Evolutionary conservation across 768 basidiomycete species (phyloP).

Genomic region (Xerocomus spinulosus): DNA sequence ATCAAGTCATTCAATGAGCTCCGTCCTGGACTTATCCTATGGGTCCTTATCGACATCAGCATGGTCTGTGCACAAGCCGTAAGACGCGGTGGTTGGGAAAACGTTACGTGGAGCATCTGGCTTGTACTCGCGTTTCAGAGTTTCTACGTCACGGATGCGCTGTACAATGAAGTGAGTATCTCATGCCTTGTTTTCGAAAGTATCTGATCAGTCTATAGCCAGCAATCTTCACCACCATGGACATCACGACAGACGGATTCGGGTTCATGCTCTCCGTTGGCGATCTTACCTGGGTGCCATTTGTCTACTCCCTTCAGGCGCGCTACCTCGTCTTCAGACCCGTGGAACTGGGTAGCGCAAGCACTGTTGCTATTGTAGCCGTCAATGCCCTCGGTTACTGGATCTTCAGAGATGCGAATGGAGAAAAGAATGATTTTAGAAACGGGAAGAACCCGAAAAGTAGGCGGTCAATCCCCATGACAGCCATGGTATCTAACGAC

Average conservation of each 20-base stretch:
- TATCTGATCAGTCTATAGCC: conserved; percentile 42
- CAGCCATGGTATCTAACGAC: conserved; percentile 1
- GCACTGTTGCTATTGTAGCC: conserved; percentile 52
- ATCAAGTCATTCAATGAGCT: conserved; percentile 54
- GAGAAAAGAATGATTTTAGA: conserved; percentile 94
- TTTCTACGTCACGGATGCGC: conserved; percentile 79
- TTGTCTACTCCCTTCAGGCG: conserved; percentile 90
- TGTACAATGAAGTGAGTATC: conserved; percentile 81
- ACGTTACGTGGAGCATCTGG: conserved; percentile 87
- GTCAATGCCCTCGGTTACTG: conserved; percentile 76
- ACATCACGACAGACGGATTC: conserved; percentile 96
- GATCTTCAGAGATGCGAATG: conserved; percentile 86
- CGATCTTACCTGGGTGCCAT: conserved; percentile 91
- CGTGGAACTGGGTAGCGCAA: conserved; percentile 63
- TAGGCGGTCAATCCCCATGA: conserved; percentile 25
- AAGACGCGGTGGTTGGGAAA: conserved; percentile 58
- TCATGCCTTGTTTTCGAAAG: too few relatives aligned
- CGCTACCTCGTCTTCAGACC: conserved; percentile 92
- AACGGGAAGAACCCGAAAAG: conserved; percentile 94
- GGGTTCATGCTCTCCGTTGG: conserved; percentile 98
- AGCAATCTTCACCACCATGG: conserved; percentile 92
- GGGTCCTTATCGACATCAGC: conserved; percentile 85
- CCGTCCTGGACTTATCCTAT: conserved; percentile 72
- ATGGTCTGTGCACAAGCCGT: conserved; percentile 89
- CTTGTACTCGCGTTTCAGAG: conserved; percentile 81